A percentile compares a stretch with the other conserved stretches of the same genome.
Conservation (phyloP, 2,329 filamentous ascomycete species). For the Neofusicoccum kwambonambiense region DNA sequence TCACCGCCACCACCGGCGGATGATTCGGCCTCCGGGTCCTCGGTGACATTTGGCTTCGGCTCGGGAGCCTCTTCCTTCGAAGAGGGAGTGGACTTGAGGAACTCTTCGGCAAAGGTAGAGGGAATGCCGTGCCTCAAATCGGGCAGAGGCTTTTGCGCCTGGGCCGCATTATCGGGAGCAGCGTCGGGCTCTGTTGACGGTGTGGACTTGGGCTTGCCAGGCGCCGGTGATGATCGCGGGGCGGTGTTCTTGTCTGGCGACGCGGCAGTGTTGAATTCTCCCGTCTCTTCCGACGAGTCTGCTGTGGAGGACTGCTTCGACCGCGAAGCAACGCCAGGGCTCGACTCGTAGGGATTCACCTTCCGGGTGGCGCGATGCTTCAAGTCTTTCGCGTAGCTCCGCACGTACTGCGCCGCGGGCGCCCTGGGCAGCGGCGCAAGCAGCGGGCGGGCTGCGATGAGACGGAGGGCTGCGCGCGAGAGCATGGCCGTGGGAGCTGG, state of each 20-base stretch:
- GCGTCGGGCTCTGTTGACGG: slow-evolving; percentile 35
- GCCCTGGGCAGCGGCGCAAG: slow-evolving; percentile 27
- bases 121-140: slow-evolving; percentile 94
- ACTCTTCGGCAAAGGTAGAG: slow-evolving; percentile 81
- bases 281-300: slow-evolving; percentile 36
- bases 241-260: slow-evolving; percentile 29
- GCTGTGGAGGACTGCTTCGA: neutral
- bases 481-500: slow-evolving; percentile 30
- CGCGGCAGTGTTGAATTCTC: slow-evolving; percentile 33
- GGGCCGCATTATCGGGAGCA: slow-evolving; percentile 40
- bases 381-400: slow-evolving; percentile 26
- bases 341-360: slow-evolving; percentile 24
- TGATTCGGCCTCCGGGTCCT: slow-evolving; percentile 49
- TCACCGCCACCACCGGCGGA: slow-evolving; percentile 49
- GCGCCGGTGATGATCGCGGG: slow-evolving; percentile 28
- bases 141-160: slow-evolving; percentile 68
- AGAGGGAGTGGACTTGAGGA: slow-evolving; percentile 43
- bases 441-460: slow-evolving; percentile 29
- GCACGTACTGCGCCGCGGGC: slow-evolving; percentile 26
- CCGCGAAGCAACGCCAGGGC: neutral
- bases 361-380: slow-evolving; percentile 25
- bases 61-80: slow-evolving; percentile 22
- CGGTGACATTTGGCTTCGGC: slow-evolving; percentile 50
- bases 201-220: slow-evolving; percentile 28
- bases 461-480: slow-evolving; percentile 34